Percentiles rank a stretch among this genome's conserved stretches.
Conservation (phyloP, 768 basidiomycete species). For the Artomyces pyxidatus region DNA sequence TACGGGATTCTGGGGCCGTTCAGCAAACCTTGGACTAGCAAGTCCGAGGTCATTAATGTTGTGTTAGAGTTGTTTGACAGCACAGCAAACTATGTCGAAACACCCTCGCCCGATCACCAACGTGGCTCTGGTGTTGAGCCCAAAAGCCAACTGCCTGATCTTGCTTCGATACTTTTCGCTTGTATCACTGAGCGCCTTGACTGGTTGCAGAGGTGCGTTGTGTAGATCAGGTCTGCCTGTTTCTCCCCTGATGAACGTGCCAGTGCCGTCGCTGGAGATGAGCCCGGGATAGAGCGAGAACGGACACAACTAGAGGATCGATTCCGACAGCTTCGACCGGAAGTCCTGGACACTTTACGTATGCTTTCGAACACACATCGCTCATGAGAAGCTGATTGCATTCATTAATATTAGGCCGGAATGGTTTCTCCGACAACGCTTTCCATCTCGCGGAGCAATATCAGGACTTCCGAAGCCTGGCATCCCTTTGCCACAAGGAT, state of each 20-base stretch:
- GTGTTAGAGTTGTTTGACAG: constrained; percentile 64
- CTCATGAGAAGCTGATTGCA: too few relatives aligned
- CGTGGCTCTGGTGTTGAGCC: constrained; percentile 29
- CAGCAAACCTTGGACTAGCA: constrained; percentile 81
- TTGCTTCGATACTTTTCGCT: constrained; percentile 55
- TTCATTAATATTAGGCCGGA: too few relatives aligned
- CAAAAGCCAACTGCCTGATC: constrained; percentile 50
- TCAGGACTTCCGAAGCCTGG: constrained; percentile 79
- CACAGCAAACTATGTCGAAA: constrained; percentile 43
- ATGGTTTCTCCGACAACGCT: constrained; percentile 59
- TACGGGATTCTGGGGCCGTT: constrained; percentile 73
- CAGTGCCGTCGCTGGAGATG: constrained; percentile 40
- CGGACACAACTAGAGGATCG: constrained; percentile 51
- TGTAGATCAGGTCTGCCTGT: background rate
- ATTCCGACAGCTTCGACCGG: constrained; percentile 66
- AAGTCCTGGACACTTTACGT: constrained; percentile 78
- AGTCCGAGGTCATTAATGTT: constrained; percentile 55
- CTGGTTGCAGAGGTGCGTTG: constrained; percentile 53
- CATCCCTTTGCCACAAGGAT: constrained; percentile 69
- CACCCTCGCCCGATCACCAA: constrained; percentile 23
- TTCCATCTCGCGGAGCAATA: constrained; percentile 83
- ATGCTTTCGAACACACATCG: too few relatives aligned
- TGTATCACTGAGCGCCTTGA: constrained; percentile 61
- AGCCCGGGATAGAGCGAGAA: constrained; percentile 46
- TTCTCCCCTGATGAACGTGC: background rate